phyloP scores from a whole-genome alignment of 2,329 filamentous ascomycete genomes.

The Fusarium haematococcum region DNA sequence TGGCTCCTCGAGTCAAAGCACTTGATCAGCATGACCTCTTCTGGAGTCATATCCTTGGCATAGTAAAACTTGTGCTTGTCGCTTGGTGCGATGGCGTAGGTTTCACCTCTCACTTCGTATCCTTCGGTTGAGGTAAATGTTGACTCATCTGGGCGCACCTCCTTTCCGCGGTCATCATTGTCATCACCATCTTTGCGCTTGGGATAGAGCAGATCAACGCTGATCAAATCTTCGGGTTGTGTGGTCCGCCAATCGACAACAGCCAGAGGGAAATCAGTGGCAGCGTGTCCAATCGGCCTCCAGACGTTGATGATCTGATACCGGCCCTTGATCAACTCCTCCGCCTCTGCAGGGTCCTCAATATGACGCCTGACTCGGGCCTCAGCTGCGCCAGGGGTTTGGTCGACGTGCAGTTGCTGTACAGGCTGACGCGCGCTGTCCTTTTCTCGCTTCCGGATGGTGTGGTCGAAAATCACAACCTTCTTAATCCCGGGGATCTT shows the following conservation, averaged over 20 bases:
- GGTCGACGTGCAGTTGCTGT: slow-evolving; percentile 78
- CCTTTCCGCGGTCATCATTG: slow-evolving; percentile 43
- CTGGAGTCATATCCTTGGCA: slow-evolving; percentile 43
- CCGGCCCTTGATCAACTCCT: slow-evolving; percentile 50
- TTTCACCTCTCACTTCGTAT: slow-evolving; percentile 39
- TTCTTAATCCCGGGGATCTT: slow-evolving; percentile 68
- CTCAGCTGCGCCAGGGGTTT: slow-evolving; percentile 72
- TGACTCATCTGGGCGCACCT: slow-evolving; percentile 27
- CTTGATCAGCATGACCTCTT: slow-evolving; percentile 46
- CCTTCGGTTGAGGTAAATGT: slow-evolving; percentile 34
- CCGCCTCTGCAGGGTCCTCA: slow-evolving; percentile 57
- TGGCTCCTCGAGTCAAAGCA: slow-evolving; percentile 44
- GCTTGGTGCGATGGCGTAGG: slow-evolving; percentile 34
- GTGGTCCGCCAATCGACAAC: slow-evolving; percentile 42
- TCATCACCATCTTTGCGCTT: slow-evolving; percentile 33
- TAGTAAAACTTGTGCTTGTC: slow-evolving; percentile 42
- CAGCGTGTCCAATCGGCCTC: slow-evolving; percentile 46
- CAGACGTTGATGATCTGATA: slow-evolving; percentile 67
- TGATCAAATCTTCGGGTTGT: slow-evolving; percentile 38
- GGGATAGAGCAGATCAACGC: slow-evolving; percentile 40
- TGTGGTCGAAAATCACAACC: slow-evolving; percentile 79
- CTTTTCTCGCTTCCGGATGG: slow-evolving; percentile 69
- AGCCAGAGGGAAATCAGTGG: slow-evolving; percentile 39
- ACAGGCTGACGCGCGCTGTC: slow-evolving; percentile 72
- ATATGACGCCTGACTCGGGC: slow-evolving; percentile 72